Percentiles rank a stretch among this genome's conserved stretches.
Conservation (phyloP, 2,329 filamentous ascomycete genomes). For the Pseudocercospora fuligena region DNA sequence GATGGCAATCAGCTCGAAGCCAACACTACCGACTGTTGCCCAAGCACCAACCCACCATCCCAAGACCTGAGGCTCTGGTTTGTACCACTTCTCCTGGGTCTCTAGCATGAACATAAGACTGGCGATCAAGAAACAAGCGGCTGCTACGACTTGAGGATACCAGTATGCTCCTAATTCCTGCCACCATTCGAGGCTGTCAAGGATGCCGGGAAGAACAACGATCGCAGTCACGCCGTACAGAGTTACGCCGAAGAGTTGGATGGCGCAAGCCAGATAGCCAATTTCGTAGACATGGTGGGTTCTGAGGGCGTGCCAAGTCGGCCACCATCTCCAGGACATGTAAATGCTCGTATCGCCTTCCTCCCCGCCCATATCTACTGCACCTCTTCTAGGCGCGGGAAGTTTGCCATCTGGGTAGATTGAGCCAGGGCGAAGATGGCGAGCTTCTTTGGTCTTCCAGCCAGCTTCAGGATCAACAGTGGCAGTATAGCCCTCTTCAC, state of each 20-base stretch:
- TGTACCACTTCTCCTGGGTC: constrained; percentile 40
- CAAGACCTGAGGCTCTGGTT: constrained; percentile 30
- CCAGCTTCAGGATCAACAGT: constrained; percentile 27
- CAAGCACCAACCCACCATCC: constrained; percentile 41
- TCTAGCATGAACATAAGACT: constrained; percentile 38
- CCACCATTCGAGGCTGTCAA: constrained; percentile 30
- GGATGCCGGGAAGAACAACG: constrained; percentile 36
- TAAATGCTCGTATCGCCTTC: constrained; percentile 17
- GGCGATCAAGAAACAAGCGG: constrained; percentile 37
- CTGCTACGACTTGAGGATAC: constrained; percentile 38
- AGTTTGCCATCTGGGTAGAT: constrained; percentile 25
- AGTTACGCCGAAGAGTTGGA: constrained; percentile 39
- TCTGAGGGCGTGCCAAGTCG: constrained; percentile 32
- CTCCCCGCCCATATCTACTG: constrained; percentile 25
- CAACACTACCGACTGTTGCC: constrained; percentile 35
- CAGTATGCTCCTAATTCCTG: constrained; percentile 34
- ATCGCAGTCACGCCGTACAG: constrained; percentile 35
- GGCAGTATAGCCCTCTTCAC: background rate
- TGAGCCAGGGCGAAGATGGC: constrained; percentile 25
- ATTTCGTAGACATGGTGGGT: constrained; percentile 38
- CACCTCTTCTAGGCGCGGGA: constrained; percentile 26
- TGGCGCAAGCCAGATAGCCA: constrained; percentile 37
- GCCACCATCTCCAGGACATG: constrained; percentile 26
- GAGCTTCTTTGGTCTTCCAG: constrained; percentile 27
- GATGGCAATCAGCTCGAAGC: constrained; percentile 32